Conservation (phyloP, 768 basidiomycete genomes). For the Leccinum boreale region DNA sequence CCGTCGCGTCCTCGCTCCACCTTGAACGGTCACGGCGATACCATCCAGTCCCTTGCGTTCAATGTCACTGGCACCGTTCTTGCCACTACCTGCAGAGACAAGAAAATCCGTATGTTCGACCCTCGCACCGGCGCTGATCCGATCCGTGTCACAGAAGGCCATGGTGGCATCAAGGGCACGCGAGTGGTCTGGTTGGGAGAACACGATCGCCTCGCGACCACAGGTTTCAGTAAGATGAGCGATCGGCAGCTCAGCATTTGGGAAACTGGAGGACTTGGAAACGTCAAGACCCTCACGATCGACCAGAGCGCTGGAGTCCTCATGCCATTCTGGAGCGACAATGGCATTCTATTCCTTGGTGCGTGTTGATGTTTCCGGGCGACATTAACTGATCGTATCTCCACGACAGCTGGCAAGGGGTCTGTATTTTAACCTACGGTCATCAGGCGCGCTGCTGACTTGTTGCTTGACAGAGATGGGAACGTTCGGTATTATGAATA, state of each 20-base stretch:
- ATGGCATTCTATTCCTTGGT: conserved; percentile 85
- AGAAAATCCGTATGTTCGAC: conserved; percentile 90
- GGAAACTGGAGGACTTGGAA: conserved; percentile 77
- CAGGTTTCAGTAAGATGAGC: conserved; percentile 95
- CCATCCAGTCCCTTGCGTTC: conserved; percentile 83
- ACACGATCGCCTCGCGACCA: conserved; percentile 84
- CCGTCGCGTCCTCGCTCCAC: conserved; percentile 60
- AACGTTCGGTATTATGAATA: conserved; percentile 98
- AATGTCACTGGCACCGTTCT: conserved; percentile 77
- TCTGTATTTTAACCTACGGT: conserved; percentile 28
- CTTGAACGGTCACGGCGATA: conserved; percentile 77
- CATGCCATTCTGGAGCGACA: conserved; percentile 98
- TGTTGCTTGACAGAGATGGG: conserved; percentile 62
- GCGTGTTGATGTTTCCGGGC: conserved; percentile 19
- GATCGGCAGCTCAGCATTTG: conserved; percentile 89
- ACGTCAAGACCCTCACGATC: conserved; percentile 71
- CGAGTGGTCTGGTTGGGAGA: conserved; percentile 91
- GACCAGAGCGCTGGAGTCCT: conserved; percentile 92
- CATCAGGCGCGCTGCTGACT: conserved; percentile 1
- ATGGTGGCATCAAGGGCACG: conserved; percentile 90
- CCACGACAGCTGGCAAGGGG: conserved; percentile 77
- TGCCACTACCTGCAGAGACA: conserved; percentile 89
- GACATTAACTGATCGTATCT: not conserved
- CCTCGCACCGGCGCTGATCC: conserved; percentile 80
- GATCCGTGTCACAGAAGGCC: conserved; percentile 79